These are phyloP conservation scores for Cyclotella cryptica DNA, from an alignment of 108 stramenopile species.

Conservation along the genomic window DNA sequence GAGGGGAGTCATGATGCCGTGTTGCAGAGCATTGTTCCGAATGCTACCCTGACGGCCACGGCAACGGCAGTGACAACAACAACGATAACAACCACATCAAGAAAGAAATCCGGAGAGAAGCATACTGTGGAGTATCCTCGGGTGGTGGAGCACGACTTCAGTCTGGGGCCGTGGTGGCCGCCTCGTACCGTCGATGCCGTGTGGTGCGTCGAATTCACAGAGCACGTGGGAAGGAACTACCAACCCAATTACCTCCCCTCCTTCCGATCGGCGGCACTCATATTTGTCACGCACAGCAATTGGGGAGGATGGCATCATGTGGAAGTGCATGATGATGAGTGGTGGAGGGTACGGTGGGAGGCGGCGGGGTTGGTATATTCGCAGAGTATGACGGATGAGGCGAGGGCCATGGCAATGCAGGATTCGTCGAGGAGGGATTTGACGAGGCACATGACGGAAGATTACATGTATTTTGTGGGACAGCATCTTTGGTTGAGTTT, in stretches of 20 bases:
- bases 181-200: slow-evolving; percentile 78
- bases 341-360: slow-evolving; percentile 77
- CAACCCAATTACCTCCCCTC: slow-evolving; percentile 79
- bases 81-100: too few species aligned
- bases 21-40: slow-evolving; percentile 64
- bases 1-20: slow-evolving; percentile 76
- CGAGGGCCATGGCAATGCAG: slow-evolving; percentile 34
- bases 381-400: slow-evolving; percentile 42
- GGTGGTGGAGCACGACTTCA: slow-evolving; percentile 74
- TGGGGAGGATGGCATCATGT: slow-evolving; percentile 89
- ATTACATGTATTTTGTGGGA: slow-evolving; percentile 34
- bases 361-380: slow-evolving; percentile 68
- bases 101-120: too few species aligned
- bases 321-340: slow-evolving; percentile 55
- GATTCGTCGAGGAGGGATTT: slow-evolving; percentile 40
- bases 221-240: slow-evolving; percentile 72
- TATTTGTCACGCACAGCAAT: slow-evolving; percentile 70
- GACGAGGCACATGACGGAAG: slow-evolving; percentile 17
- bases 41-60: too few species aligned
- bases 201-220: slow-evolving; percentile 82
- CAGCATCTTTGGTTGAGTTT: slow-evolving; percentile 58
- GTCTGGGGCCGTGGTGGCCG: slow-evolving; percentile 90
- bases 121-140: slow-evolving; percentile 19
- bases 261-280: slow-evolving; percentile 81
- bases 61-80: too few species aligned